Base-by-base conservation (phyloP, 176 grass and related monocot genomes). In the Tillandsia leiboldiana region DNA sequence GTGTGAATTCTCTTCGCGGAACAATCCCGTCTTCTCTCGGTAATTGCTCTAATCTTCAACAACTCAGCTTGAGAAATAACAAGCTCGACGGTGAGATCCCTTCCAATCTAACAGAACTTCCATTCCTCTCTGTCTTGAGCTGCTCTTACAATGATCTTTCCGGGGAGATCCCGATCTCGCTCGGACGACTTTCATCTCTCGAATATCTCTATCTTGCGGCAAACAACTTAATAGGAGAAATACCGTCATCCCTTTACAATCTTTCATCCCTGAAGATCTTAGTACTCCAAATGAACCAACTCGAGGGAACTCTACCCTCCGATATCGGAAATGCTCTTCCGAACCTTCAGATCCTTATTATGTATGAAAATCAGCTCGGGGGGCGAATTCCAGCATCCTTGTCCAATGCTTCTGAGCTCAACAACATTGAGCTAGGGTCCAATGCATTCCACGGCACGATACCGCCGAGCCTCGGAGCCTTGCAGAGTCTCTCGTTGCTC, bases 381-480 rank as follows among this genome's bases (percentile, higher is more conserved):
- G 75, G 84, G 15, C 13, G 26, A 1, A 67, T 86, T 29, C 74
- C 84, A 9, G 1, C 20, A 18, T 79, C 84, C 5, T 11, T 87
- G 1, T 63, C 70, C 8, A 80, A 83, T 65, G 53, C 22, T 64
- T 78, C 66, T 11, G 10, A 12, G 53, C 66, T 78, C 1, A 18
- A 58, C 27, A 5, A 1, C 0, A 14, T 84, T 52, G 9, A 6
- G 11, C 51, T 84, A 24, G 0, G 10, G 13, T 14, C 11, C 48
- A 85, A 85, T 18, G 11, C 13, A 8, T 87, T 87, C 49, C 23
- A 51, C 26, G 85, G 85, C 4, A 53, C 26, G 48, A 29, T 87
- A 50, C 76, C 85, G 2, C n/a, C 2, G 22, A 69, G 63, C 49
- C 22, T 87, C 0, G 76, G 85, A 56, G 75, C 26, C 26, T 70